phyloP scores from a whole-genome alignment of 2,329 filamentous ascomycete species.

The Colletotrichum ledebouriae region DNA sequence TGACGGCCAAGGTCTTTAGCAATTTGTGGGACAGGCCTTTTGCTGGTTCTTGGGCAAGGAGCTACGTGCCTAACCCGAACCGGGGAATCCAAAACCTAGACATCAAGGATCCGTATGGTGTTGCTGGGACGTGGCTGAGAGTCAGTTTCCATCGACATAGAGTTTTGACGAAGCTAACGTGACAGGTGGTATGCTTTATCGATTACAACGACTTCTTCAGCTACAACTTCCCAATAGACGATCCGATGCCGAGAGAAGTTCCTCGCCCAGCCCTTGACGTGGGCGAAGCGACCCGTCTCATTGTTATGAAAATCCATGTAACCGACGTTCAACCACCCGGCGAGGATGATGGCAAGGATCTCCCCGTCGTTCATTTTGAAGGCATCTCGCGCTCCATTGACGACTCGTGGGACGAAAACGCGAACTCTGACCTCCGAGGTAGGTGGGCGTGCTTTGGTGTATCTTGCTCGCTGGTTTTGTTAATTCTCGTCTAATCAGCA shows the following conservation, averaged over 20 bases:
- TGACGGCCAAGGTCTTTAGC: constrained; percentile 61
- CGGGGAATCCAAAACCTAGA: constrained; percentile 60
- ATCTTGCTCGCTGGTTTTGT: constrained; percentile 12
- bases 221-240: constrained; percentile 74
- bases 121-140: constrained; percentile 79
- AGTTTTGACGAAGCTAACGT: background rate
- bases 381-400: constrained; percentile 74
- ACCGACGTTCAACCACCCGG: constrained; percentile 72
- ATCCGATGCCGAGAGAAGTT: constrained; percentile 55
- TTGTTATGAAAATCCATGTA: constrained; percentile 75
- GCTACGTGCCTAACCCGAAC: constrained; percentile 57
- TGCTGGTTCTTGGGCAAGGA: constrained; percentile 65
- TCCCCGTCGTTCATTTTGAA: constrained; percentile 77
- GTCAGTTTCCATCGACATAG: constrained; percentile 55
- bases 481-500: constrained; percentile 43
- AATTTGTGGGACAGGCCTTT: constrained; percentile 70
- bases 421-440: constrained; percentile 76
- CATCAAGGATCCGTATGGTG: constrained; percentile 75
- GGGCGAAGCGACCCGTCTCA: constrained; percentile 77
- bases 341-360: constrained; percentile 66
- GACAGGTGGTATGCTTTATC: constrained; percentile 62
- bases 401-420: constrained; percentile 76
- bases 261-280: constrained; percentile 66
- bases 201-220: constrained; percentile 80
- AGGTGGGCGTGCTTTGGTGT: constrained; percentile 47